Percentiles rank a stretch among this genome's conserved stretches.
Evolutionary conservation across 257 asterid genomes (phyloP).

Genomic region (Catharanthus roseus): DNA sequence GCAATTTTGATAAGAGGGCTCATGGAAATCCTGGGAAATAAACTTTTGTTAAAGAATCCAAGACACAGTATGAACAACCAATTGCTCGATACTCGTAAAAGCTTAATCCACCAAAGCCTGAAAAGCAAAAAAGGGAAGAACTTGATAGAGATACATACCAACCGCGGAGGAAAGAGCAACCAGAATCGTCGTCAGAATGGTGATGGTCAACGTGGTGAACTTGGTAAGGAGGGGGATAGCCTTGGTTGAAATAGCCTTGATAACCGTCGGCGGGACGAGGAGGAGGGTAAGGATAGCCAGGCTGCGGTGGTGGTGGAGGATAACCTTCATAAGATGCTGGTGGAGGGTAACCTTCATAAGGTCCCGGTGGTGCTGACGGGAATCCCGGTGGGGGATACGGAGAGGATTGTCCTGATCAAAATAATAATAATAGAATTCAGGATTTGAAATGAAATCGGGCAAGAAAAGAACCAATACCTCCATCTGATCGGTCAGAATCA

Average conservation of each 20-base stretch:
- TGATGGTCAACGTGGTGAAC: constrained; percentile 48
- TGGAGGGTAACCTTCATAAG: constrained; percentile 9
- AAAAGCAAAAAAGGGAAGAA: not conserved
- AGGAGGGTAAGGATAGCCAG: constrained; percentile 42
- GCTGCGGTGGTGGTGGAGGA: constrained; percentile 21
- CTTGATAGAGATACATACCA: constrained; percentile 35
- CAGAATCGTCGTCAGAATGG: constrained; percentile 35
- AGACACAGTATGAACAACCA: no score
- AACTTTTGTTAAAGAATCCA: no score
- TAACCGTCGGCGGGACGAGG: constrained; percentile 43
- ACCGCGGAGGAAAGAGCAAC: constrained; percentile 65
- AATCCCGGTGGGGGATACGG: constrained; percentile 39
- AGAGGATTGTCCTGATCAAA: constrained; percentile 41
- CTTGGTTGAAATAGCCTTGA: constrained; percentile 61
- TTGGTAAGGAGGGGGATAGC: constrained; percentile 30
- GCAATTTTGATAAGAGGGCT: no score
- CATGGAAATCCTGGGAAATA: no score
- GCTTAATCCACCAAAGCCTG: no score
- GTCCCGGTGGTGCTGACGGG: no score
- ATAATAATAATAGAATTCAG: not conserved
- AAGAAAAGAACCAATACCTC: not conserved
- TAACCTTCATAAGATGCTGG: constrained; percentile 15
- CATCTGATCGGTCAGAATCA: not conserved
- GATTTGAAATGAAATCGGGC: not conserved
- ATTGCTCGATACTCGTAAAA: no score